Evolutionary conservation across 2,329 filamentous ascomycete genomes (phyloP).

Genomic region (Geosmithia morbida): DNA sequence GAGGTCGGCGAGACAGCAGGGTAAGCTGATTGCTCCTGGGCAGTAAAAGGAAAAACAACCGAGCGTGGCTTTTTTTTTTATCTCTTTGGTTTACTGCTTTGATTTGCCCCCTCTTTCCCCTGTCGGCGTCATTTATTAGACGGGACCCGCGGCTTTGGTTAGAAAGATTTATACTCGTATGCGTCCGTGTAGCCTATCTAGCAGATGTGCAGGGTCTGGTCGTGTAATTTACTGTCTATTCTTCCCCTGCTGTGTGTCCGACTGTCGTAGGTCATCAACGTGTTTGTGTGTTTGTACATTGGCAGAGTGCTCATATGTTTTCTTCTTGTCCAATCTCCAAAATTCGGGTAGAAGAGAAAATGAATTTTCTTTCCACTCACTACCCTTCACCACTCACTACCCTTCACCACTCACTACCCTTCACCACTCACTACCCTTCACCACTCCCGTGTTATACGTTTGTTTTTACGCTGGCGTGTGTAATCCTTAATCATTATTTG

Average conservation of each 20-base stretch:
- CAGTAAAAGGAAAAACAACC: constrained; percentile 43
- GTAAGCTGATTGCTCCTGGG: constrained; percentile 75
- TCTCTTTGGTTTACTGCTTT: background rate
- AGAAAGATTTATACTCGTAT: background rate
- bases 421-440: background rate
- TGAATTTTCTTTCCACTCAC: background rate
- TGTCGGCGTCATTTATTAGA: constrained; percentile 1
- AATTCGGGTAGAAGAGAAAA: background rate
- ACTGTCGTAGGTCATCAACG: background rate
- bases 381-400: too few species aligned
- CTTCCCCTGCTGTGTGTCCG: background rate
- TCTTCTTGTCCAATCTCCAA: background rate
- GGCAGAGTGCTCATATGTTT: too few species aligned
- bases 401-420: too few species aligned
- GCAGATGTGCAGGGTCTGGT: constrained; percentile 5
- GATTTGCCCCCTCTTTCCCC: background rate
- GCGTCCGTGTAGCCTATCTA: constrained; percentile 10
- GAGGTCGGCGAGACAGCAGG: constrained; percentile 59
- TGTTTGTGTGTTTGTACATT: too few species aligned
- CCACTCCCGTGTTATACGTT: background rate
- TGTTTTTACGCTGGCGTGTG: background rate
- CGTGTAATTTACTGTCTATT: constrained; percentile 7
- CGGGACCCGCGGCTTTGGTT: constrained; percentile 1
- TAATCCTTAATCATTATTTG: background rate
- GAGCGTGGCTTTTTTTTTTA: background rate